Conservation (phyloP, 1,139 yeast genomes). For the Hyphopichia pseudoburtonii region DNA sequence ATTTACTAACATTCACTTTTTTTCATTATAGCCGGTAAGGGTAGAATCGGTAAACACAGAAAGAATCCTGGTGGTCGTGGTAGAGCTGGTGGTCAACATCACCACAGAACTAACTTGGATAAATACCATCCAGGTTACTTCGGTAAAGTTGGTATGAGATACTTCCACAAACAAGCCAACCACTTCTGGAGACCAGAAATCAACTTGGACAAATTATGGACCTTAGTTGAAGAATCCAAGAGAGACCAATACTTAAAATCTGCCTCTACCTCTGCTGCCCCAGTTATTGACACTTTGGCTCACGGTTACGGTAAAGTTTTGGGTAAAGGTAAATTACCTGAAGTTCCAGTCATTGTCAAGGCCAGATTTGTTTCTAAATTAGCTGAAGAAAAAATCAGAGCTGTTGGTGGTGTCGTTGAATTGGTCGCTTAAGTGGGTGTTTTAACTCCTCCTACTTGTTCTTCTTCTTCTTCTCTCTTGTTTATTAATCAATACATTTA, state of each 20-base stretch:
- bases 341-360: conserved; percentile 98
- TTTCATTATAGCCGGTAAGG: conserved; percentile 89
- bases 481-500: conserved; percentile 2
- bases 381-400: conserved; percentile 99
- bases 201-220: conserved; percentile 99
- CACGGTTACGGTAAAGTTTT: conserved; percentile 99
- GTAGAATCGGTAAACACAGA: conserved; percentile 99
- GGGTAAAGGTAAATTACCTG: conserved; percentile 98
- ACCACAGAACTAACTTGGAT: conserved; percentile 99
- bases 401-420: conserved; percentile 99
- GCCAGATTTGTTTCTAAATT: conserved; percentile 99
- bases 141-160: conserved; percentile 99
- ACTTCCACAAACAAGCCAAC: conserved; percentile 96
- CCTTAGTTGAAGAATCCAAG: conserved; percentile 91
- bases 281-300: conserved; percentile 99
- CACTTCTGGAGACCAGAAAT: conserved; percentile 98
- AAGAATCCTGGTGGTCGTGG: conserved; percentile 99
- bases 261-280: conserved; percentile 88
- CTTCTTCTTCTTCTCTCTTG: conserved; percentile 1
- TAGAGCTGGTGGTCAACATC: conserved; percentile 99
- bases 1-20: conserved; percentile 30
- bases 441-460: no score
- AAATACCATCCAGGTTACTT: conserved; percentile 99
- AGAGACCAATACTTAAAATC: conserved; percentile 92
- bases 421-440: conserved; percentile 75